phyloP scores from a whole-genome alignment of 2,329 filamentous ascomycete species.

The Hirsutella minnesotensis region DNA sequence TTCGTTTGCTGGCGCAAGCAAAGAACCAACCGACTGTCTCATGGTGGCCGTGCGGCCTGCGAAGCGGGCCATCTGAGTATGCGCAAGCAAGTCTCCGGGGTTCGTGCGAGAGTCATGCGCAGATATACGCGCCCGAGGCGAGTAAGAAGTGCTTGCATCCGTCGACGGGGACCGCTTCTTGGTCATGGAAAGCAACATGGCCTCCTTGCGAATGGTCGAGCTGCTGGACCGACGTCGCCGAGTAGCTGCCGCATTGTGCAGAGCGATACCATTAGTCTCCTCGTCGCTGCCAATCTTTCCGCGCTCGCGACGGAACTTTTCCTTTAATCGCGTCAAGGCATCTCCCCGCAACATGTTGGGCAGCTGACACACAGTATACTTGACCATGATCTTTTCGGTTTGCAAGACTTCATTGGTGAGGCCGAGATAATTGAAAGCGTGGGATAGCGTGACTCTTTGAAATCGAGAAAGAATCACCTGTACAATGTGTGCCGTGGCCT shows the following conservation, averaged over 20 bases:
- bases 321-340: slow-evolving; percentile 73
- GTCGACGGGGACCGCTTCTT: slow-evolving; percentile 33
- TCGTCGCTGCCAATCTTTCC: slow-evolving; percentile 75
- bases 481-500: slow-evolving; percentile 92
- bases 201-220: slow-evolving; percentile 67
- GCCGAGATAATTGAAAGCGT: slow-evolving; percentile 88
- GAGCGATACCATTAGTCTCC: slow-evolving; percentile 74
- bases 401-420: slow-evolving; percentile 83
- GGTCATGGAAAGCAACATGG: slow-evolving; percentile 55
- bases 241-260: slow-evolving; percentile 66
- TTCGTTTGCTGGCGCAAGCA: slow-evolving; percentile 17
- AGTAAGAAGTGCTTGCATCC: slow-evolving; percentile 25
- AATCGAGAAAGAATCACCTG: slow-evolving; percentile 93
- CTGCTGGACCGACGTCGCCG: slow-evolving; percentile 62
- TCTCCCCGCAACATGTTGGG: slow-evolving; percentile 82
- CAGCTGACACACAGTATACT: slow-evolving; percentile 81
- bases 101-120: slow-evolving; percentile 38
- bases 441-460: slow-evolving; percentile 87
- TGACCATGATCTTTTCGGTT: slow-evolving; percentile 88
- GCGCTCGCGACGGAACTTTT: slow-evolving; percentile 79
- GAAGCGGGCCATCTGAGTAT: slow-evolving; percentile 57
- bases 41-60: slow-evolving; percentile 31
- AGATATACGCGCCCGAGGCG: slow-evolving; percentile 27
- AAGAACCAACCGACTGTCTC: slow-evolving; percentile 6
- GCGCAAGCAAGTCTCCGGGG: slow-evolving; percentile 70